Evolutionary conservation across 345 rosid genomes (phyloP).

Genomic region (Theobroma cacao): DNA sequence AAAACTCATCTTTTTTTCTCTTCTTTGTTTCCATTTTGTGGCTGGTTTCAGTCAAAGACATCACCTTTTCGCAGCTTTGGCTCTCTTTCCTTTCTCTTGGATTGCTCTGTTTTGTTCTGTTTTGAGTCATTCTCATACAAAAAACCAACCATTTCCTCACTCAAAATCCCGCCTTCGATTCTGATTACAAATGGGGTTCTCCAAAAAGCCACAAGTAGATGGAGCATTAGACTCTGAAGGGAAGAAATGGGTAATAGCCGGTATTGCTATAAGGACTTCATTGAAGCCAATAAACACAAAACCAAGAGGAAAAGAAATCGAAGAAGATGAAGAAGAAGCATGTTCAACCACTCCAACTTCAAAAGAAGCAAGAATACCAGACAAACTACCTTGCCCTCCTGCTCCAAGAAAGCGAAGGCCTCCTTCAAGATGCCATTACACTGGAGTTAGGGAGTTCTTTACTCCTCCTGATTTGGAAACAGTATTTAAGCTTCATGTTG

Average conservation of each 20-base stretch:
- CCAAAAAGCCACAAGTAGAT: constrained; percentile 62
- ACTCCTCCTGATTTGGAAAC: constrained; percentile 80
- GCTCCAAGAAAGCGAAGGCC: constrained; percentile 81
- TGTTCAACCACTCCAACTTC: constrained; percentile 75
- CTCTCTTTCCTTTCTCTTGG: not conserved
- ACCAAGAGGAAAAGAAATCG: constrained; percentile 35
- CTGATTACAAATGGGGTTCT: constrained; percentile 56
- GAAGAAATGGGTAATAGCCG: constrained; percentile 80
- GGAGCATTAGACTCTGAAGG: constrained; percentile 52
- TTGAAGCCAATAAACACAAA: constrained; percentile 69
- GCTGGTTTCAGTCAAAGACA: not conserved
- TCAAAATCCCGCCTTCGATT: constrained; percentile 6
- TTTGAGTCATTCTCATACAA: not conserved
- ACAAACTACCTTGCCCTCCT: constrained; percentile 67
- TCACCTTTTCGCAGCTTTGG: not conserved
- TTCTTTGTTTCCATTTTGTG: not conserved
- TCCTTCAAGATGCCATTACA: constrained; percentile 45
- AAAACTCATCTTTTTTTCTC: not conserved
- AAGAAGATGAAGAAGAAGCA: constrained; percentile 40
- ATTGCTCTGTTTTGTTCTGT: constrained; percentile 18
- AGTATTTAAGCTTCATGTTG: constrained; percentile 63
- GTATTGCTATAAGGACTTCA: constrained; percentile 53
- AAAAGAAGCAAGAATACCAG: constrained; percentile 72
- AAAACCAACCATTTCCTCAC: not conserved
- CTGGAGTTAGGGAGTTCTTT: constrained; percentile 68